Base-by-base conservation (phyloP, 352 stramenopile species). In the Thraustochytrium striatum region DNA sequence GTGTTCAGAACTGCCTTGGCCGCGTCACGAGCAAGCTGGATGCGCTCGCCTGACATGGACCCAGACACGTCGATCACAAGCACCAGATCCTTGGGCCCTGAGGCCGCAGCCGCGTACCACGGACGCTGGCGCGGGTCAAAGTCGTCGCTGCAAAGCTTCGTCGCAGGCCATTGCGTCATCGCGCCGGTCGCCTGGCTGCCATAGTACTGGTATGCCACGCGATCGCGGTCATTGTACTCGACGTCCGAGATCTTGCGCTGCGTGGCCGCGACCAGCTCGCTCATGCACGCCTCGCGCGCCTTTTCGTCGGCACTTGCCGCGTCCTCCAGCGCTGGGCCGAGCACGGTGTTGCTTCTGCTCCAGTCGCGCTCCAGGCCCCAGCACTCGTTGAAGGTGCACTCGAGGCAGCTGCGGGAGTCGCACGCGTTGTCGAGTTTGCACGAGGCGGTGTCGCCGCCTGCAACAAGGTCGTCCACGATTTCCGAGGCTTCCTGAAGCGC, bases 51-150 rank as follows among this genome's bases (percentile, higher is more conserved):
- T 16, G 52, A 58, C 85, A 89, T 89, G 13, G 53, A 82, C 2
- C 82, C 73, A 16, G 44, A 72, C 2, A 32, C 33, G 81, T 88
- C 86, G 1, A 89, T 68, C 0, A 88, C 70, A 5, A 89, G 35
- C 5, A 88, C 72, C 0, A 89, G 73, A 72, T 88, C 85, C 57
- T 89, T 89, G n/a, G 85, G 84, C 8, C 85, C 86, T 38, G 69
- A 82, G n/a, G 82, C 82, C 36, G 82, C 85, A 32, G 80, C 82
- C 38, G 87, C 82, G 72, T 88, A 88, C 85, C 85, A 89, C 0
- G 86, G 84, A 2, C 86, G 75, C 3, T 43, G 50, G 5, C 82
- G 79, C 72, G 82, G 82, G 79, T 89, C 86, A 36, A 84, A 89
- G 1, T 9, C 39, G 16, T 11, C 13, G 59, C 21, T 25, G 52